Percentiles rank a stretch among this genome's conserved stretches.
phyloP scores from a whole-genome alignment of 257 asterid species.

The Lithospermum erythrorhizon region DNA sequence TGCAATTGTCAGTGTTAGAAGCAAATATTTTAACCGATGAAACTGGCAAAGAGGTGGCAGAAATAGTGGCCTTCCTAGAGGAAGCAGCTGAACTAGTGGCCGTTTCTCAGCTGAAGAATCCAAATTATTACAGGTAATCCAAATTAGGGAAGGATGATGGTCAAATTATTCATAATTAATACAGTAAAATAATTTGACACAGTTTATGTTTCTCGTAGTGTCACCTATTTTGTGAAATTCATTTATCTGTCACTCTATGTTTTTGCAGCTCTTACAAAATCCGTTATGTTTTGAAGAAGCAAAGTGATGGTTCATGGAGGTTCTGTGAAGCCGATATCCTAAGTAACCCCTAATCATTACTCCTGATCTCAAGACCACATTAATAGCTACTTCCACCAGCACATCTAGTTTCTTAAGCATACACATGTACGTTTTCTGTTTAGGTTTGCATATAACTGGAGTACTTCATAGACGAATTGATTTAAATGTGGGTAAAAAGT shows the following conservation, averaged over 20 bases:
- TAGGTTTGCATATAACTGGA: constrained; percentile 7
- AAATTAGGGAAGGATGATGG: background rate
- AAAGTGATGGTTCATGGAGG: constrained; percentile 80
- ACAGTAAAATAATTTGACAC: background rate
- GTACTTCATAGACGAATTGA: background rate
- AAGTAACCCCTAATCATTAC: constrained; percentile 29
- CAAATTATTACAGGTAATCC: constrained; percentile 86
- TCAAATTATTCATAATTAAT: background rate
- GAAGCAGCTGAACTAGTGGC: constrained; percentile 99
- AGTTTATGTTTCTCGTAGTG: background rate
- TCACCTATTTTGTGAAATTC: background rate
- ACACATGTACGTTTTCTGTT: constrained; percentile 4
- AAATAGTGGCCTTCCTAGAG: constrained; percentile 80
- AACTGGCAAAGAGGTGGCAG: constrained; percentile 70
- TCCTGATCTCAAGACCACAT: constrained; percentile 3
- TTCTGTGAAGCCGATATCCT: constrained; percentile 61
- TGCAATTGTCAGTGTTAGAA: constrained; percentile 52
- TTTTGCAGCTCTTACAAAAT: constrained; percentile 79
- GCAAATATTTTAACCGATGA: constrained; percentile 65
- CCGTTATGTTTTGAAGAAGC: constrained; percentile 69
- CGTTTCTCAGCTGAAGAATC: constrained; percentile 63
- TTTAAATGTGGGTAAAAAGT: background rate
- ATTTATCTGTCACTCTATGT: constrained; percentile 1
- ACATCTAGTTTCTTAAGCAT: constrained; percentile 2
- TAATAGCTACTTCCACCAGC: constrained; percentile 10